phyloP scores from a whole-genome alignment of 2,329 filamentous ascomycete genomes.

The Cordyceps pruinosa region DNA sequence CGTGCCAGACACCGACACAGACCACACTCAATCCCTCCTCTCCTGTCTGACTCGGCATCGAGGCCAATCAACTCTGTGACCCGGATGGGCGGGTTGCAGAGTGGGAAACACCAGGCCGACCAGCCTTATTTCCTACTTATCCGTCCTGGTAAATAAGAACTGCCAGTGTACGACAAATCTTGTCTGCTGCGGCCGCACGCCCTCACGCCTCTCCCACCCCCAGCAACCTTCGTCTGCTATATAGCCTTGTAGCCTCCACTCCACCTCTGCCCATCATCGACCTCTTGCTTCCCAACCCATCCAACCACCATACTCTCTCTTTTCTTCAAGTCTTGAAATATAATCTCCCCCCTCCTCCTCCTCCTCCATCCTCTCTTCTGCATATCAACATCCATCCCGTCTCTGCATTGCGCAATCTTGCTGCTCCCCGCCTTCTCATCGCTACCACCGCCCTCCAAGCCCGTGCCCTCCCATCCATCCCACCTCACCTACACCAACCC shows the following conservation, averaged over 20 bases:
- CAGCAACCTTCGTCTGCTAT: not conserved
- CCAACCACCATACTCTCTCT: not conserved
- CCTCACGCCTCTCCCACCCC: not conserved
- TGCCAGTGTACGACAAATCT: too few species aligned
- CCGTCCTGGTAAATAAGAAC: too few species aligned
- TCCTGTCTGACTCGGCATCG: not conserved
- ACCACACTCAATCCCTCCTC: not conserved
- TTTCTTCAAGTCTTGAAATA: not conserved
- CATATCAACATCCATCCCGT: not conserved
- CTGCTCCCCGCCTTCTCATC: not conserved
- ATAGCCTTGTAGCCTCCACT: slow-evolving; percentile 8
- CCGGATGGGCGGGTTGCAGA: slow-evolving; percentile 1
- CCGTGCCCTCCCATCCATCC: not conserved
- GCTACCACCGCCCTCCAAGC: not conserved
- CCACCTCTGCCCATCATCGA: not conserved
- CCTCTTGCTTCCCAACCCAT: not conserved
- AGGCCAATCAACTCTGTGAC: slow-evolving; percentile 7
- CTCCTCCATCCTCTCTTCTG: not conserved
- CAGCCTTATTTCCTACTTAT: too few species aligned
- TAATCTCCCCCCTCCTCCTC: not conserved
- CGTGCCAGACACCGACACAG: not conserved
- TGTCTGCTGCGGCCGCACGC: slow-evolving; percentile 1
- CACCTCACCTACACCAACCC: not conserved
- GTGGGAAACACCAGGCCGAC: not conserved
- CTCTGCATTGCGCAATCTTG: not conserved